Evolutionary conservation across 805 yeast genomes (phyloP).

Genomic region (Starmera dryadoides): DNA sequence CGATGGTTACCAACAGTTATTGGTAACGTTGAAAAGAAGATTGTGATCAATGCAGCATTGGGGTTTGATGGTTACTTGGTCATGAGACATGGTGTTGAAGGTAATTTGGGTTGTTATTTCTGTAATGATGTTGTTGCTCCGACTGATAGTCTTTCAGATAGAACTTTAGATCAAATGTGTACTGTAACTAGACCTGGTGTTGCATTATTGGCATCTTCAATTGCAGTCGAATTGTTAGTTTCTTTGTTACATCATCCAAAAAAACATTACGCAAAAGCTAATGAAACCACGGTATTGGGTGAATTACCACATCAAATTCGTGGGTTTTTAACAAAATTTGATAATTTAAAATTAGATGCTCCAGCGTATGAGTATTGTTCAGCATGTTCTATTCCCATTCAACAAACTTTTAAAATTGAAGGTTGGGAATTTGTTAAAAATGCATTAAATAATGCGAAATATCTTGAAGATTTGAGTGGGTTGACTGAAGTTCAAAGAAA

Average conservation of each 20-base stretch:
- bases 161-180: constrained; percentile 96
- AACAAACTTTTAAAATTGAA: constrained; percentile 37
- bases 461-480: constrained; percentile 76
- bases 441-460: constrained; percentile 61
- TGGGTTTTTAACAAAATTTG: constrained; percentile 69
- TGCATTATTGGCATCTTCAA: constrained; percentile 78
- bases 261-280: constrained; percentile 27
- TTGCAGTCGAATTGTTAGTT: constrained; percentile 78
- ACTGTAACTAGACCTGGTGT: constrained; percentile 97
- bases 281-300: constrained; percentile 45
- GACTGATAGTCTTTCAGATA: constrained; percentile 73
- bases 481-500: constrained; percentile 62
- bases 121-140: constrained; percentile 97
- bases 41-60: constrained; percentile 85
- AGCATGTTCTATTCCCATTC: constrained; percentile 67
- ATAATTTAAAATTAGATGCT: constrained; percentile 56
- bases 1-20: constrained; percentile 96
- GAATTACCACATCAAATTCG: constrained; percentile 84
- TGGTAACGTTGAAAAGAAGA: constrained; percentile 57
- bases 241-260: constrained; percentile 63
- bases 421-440: constrained; percentile 80
- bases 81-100: constrained; percentile 74
- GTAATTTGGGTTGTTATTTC: constrained; percentile 78
- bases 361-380: constrained; percentile 77
- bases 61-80: constrained; percentile 93